These are phyloP conservation scores for Aureobasidium sp. DNA, from an alignment of 2,329 filamentous ascomycete species.

Conservation along the genomic window DNA sequence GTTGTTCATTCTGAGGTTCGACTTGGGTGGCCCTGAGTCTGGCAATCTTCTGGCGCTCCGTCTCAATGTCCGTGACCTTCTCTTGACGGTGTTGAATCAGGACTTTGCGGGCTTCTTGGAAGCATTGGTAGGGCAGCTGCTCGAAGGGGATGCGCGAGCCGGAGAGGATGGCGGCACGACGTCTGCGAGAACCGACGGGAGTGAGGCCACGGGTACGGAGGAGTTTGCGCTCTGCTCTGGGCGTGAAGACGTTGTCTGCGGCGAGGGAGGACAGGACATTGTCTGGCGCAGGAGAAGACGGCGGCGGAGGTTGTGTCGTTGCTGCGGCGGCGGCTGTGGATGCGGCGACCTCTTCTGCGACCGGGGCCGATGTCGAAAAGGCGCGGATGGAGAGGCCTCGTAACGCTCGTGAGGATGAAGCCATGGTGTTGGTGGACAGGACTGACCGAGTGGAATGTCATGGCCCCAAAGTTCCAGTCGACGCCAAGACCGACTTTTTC, in stretches of 20 bases:
- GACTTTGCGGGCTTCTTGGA: constrained; percentile 87
- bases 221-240: constrained; percentile 58
- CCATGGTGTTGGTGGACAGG: not conserved
- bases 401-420: constrained; percentile 5
- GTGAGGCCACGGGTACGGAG: constrained; percentile 43
- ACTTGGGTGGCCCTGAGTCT: constrained; percentile 45
- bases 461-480: not conserved
- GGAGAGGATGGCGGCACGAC: constrained; percentile 50
- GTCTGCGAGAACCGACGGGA: constrained; percentile 76
- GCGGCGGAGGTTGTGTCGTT: constrained; percentile 3
- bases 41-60: constrained; percentile 60
- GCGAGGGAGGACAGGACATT: constrained; percentile 36
- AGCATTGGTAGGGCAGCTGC: constrained; percentile 92
- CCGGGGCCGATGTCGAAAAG: constrained; percentile 39
- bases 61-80: constrained; percentile 67
- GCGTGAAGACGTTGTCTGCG: constrained; percentile 58
- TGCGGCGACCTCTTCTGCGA: constrained; percentile 33
- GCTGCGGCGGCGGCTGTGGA: constrained; percentile 21
- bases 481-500: constrained; percentile 11
- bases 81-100: constrained; percentile 70
- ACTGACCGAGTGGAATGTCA: not conserved
- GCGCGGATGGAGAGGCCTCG: constrained; percentile 30
- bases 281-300: constrained; percentile 42
- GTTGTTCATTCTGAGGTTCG: constrained; percentile 22
- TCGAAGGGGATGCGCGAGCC: constrained; percentile 72